A percentile compares a stretch with the other conserved stretches of the same genome.
These are phyloP conservation scores for Adansonia grandidieri DNA, from an alignment of 441 rosid genomes.

Conservation along the genomic window DNA sequence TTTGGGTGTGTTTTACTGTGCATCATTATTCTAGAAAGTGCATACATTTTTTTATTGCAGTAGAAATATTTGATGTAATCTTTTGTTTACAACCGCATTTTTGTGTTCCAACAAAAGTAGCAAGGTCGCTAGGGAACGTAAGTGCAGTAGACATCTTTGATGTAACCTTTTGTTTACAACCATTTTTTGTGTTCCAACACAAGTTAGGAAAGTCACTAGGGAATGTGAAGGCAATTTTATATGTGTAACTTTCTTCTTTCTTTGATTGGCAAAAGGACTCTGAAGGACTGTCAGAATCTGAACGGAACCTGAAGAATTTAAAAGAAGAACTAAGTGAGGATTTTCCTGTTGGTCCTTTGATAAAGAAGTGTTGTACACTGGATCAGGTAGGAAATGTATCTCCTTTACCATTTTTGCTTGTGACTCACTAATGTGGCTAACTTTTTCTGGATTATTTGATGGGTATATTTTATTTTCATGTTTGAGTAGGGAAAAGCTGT, in stretches of 20 bases:
- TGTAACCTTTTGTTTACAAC: conserved; percentile 6
- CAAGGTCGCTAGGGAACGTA: not conserved
- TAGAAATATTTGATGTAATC: not conserved
- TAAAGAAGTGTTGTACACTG: conserved; percentile 86
- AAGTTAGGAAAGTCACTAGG: not conserved
- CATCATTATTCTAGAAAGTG: not conserved
- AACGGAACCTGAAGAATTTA: conserved; percentile 71
- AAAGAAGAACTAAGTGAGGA: conserved; percentile 84
- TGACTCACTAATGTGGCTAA: conserved; percentile 16
- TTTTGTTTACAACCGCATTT: conserved; percentile 14
- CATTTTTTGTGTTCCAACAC: not conserved
- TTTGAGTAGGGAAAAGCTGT: conserved; percentile 87
- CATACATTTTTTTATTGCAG: not conserved
- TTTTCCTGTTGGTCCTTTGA: conserved; percentile 92
- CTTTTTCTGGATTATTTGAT: not conserved
- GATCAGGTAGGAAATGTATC: conserved; percentile 71
- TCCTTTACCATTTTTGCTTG: conserved; percentile 17
- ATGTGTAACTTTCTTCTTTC: conserved; percentile 23
- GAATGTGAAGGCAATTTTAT: conserved; percentile 8
- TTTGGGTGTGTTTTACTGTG: not conserved
- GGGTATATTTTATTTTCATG: conserved; percentile 28
- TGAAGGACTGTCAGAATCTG: conserved; percentile 88
- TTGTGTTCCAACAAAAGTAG: not conserved
- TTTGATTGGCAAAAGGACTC: conserved; percentile 55
- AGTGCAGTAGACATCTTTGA: not conserved